Conservation (phyloP, 495 filamentous ascomycete species). For the Penicillium dipodomyicola region DNA sequence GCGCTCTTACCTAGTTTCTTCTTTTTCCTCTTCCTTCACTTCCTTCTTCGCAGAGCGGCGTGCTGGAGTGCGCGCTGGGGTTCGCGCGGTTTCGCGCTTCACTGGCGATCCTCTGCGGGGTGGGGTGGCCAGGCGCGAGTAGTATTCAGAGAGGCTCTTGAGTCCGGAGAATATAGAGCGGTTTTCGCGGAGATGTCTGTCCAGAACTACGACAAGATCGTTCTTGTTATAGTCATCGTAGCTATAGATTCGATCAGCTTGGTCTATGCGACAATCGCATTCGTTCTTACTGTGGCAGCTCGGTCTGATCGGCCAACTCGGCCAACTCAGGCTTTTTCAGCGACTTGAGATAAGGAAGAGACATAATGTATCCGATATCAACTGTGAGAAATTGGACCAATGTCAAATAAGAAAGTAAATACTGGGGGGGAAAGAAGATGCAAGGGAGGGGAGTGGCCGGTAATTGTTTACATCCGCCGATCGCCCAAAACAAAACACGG, state of each 20-base stretch:
- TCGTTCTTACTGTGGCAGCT: constrained; percentile 64
- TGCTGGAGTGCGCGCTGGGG: constrained; percentile 5
- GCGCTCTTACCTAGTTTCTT: constrained; percentile 44
- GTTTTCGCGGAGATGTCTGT: constrained; percentile 70
- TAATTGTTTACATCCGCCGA: constrained; percentile 35
- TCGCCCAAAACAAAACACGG: constrained; percentile 37
- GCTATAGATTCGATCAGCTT: constrained; percentile 46
- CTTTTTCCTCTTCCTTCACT: constrained; percentile 41
- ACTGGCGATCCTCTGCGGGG: constrained; percentile 61
- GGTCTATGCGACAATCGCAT: constrained; percentile 10
- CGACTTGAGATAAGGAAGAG: constrained; percentile 70
- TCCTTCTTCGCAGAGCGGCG: constrained; percentile 35
- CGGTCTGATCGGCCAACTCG: constrained; percentile 70
- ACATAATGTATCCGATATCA: constrained; percentile 46
- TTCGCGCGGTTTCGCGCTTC: constrained; percentile 58
- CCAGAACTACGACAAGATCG: constrained; percentile 76
- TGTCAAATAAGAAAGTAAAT: constrained; percentile 21
- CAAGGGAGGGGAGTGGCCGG: constrained; percentile 26
- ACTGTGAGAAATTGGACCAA: constrained; percentile 9
- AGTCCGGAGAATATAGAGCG: constrained; percentile 58
- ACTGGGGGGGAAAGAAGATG: constrained; percentile 18
- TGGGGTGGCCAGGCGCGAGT: constrained; percentile 57
- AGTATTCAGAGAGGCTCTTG: constrained; percentile 70
- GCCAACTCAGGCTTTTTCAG: constrained; percentile 81
- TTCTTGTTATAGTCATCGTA: constrained; percentile 69